Evolutionary conservation across 148 eudicot species (phyloP).

Genomic region (Rhododendron griersonianum): DNA sequence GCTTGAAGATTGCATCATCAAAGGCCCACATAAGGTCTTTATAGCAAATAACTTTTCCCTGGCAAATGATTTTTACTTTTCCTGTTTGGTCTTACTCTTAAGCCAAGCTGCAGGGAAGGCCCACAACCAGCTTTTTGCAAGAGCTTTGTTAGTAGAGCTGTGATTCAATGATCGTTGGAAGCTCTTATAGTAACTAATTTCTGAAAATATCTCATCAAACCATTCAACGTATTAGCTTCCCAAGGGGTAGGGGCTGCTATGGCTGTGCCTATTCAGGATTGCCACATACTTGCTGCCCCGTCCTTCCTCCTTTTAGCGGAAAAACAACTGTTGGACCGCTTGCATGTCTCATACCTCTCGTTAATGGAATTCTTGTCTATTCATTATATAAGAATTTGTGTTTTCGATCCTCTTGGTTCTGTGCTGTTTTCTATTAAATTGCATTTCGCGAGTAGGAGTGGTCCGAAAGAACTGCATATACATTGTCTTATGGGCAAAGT

Average conservation of each 20-base stretch:
- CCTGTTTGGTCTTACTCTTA: neutral
- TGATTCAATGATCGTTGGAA: neutral
- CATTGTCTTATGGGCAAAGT: neutral
- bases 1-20: constrained; percentile 87
- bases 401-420: neutral
- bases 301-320: neutral
- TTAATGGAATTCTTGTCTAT: neutral
- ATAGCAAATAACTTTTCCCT: neutral
- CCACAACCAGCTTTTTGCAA: neutral
- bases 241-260: neutral
- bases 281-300: neutral
- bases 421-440: neutral
- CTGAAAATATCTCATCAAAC: neutral
- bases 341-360: neutral
- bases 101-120: neutral
- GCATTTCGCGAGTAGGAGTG: neutral
- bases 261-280: neutral
- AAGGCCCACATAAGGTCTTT: constrained; percentile 72
- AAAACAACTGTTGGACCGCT: neutral
- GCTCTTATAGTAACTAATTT: neutral
- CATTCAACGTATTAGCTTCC: neutral
- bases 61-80: neutral
- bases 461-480: neutral
- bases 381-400: neutral
- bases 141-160: neutral